Conservation (phyloP, 768 basidiomycete genomes). For the Boletus edulis region DNA sequence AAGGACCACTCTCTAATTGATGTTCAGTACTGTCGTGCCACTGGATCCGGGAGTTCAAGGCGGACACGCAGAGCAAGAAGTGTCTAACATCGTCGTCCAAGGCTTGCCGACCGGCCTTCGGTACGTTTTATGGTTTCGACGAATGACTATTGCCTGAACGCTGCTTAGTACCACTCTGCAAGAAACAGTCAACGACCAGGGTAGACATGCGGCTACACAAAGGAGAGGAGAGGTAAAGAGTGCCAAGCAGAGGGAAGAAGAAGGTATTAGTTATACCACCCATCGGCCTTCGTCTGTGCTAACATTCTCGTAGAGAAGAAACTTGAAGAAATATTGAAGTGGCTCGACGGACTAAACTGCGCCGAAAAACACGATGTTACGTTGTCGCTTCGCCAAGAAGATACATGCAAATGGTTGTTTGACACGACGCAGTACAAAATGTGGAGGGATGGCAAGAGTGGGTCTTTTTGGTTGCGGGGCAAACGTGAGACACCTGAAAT, state of each 20-base stretch:
- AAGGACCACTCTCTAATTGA: neutral
- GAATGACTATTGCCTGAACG: neutral
- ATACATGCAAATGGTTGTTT: slow-evolving; percentile 4
- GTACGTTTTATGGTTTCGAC: no score
- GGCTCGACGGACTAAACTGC: slow-evolving; percentile 1
- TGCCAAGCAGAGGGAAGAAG: neutral
- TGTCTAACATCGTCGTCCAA: no score
- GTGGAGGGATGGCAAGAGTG: neutral
- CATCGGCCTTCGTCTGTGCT: neutral
- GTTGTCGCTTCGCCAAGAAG: neutral
- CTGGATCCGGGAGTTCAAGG: neutral
- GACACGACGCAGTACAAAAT: neutral
- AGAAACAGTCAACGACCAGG: no score
- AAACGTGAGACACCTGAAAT: neutral
- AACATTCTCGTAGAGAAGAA: neutral
- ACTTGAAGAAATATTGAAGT: neutral
- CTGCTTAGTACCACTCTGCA: no score
- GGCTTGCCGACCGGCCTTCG: no score
- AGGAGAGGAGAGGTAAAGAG: no score
- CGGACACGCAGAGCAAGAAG: no score
- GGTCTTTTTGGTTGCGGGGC: slow-evolving; percentile 7
- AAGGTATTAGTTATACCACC: neutral
- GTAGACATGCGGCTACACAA: no score
- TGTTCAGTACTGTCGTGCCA: neutral
- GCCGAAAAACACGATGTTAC: slow-evolving; percentile 4